Evolutionary conservation across 441 rosid species (phyloP).

Genomic region (Erodium chrysanthum): DNA sequence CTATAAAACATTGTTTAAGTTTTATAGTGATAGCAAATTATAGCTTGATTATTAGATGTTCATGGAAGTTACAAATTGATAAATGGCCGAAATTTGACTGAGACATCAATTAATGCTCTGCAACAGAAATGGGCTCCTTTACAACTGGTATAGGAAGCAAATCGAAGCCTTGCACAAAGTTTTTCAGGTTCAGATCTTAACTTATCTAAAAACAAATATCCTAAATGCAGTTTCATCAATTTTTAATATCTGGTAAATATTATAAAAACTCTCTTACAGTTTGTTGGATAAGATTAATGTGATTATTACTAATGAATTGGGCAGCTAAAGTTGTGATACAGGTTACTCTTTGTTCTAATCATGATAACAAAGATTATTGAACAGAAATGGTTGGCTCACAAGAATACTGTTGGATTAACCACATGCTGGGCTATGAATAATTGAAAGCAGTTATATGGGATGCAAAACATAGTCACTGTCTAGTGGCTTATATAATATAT

Average conservation of each 20-base stretch:
- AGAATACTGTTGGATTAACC: conserved; percentile 32
- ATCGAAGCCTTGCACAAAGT: conserved; percentile 99
- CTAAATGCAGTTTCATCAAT: conserved; percentile 37
- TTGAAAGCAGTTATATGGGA: conserved; percentile 31
- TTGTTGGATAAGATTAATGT: conserved; percentile 28
- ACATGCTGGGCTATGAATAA: conserved; percentile 32
- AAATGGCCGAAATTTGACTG: conserved; percentile 37
- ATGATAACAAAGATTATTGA: conserved; percentile 35
- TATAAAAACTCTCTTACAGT: conserved; percentile 20
- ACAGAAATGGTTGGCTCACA: conserved; percentile 35
- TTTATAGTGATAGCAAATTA: conserved; percentile 15
- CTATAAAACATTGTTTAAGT: not conserved
- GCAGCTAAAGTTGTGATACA: conserved; percentile 50
- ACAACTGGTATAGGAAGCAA: conserved; percentile 99
- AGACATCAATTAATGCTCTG: conserved; percentile 49
- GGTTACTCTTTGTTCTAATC: conserved; percentile 38
- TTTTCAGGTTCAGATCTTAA: conserved; percentile 94
- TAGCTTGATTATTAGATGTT: conserved; percentile 21
- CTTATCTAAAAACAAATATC: conserved; percentile 39
- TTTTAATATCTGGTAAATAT: conserved; percentile 25
- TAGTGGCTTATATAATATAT: conserved; percentile 22
- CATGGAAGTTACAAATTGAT: conserved; percentile 26
- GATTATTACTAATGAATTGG: conserved; percentile 48
- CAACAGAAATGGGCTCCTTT: conserved; percentile 78
- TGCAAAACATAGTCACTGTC: conserved; percentile 22